Evolutionary conservation across 352 stramenopile species (phyloP), one percentile per base, ranked within the genome.

Genomic region (Pythium dissotocum): DNA sequence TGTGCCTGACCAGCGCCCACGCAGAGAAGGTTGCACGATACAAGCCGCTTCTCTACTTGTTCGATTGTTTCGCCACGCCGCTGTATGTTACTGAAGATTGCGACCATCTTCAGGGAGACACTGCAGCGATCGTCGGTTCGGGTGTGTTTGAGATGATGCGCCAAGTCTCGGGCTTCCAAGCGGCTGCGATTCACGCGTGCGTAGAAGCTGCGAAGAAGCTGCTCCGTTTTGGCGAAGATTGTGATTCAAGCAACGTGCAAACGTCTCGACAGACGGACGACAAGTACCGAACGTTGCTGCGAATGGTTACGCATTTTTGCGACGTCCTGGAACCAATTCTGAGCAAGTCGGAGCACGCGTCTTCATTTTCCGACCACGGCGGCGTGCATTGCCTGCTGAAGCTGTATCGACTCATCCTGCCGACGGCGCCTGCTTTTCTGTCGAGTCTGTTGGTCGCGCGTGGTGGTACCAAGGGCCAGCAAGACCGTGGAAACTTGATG

Each of bases 91-190:
- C 77, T 57, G 82, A 90, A 42, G 69, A 98, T 87, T 82, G 80
- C 65, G 72, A 97, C 48, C 98, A 89, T 63, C 81, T 99, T 10
- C 82, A 98, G 55, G 94, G 91, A 51, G 96, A 98, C 70, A 93
- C 98, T 55, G 85, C 94, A 24, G 87, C 91, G 13, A 95, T 98
- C 38, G 87, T 99, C 53, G 97, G 95, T 2, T 91, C 89, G 6
- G 96, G 96, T 12, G 78, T 99, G 40, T 98, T 99, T 73, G 97
- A 99, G 76, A 77, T 99, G 26, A 98, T 99, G 92, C 88, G 96
- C 6, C 96, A 99, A 74, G 90, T 98, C 48, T 85, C 91, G 36
- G 86, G 75, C 35, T 88, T 99, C 49, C 91, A 95, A 58, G 82
- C 85, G 40, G 72, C 85, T 36, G 82, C 93, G 8, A 89, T 99